Percentiles rank a stretch among this genome's conserved stretches.
Conservation (phyloP, 2,329 filamentous ascomycete genomes). For the Paecilomyces formosus region DNA sequence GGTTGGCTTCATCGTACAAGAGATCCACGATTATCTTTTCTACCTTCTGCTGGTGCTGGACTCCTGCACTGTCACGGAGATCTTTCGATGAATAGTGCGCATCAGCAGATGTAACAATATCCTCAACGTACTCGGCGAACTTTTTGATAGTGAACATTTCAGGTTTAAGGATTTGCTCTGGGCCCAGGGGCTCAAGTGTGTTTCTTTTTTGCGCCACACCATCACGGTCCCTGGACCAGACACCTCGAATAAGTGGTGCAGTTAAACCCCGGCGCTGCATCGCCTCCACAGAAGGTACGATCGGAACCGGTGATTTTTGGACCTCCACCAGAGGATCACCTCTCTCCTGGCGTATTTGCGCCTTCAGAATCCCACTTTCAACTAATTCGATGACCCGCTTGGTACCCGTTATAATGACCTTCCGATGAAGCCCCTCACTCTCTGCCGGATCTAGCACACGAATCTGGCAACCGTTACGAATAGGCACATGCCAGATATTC, state of each 20-base stretch:
- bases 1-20: constrained; percentile 24
- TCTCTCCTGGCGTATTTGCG: constrained; percentile 14
- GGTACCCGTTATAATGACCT: constrained; percentile 27
- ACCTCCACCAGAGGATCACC: constrained; percentile 23
- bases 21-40: constrained; percentile 18
- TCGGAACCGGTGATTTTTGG: constrained; percentile 18
- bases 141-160: constrained; percentile 21
- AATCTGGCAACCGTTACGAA: constrained; percentile 32
- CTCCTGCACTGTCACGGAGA: not conserved
- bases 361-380: constrained; percentile 17
- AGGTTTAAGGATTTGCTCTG: constrained; percentile 12
- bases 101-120: constrained; percentile 21
- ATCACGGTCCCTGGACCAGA: constrained; percentile 15
- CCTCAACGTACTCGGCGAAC: constrained; percentile 33
- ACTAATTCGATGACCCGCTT: constrained; percentile 24
- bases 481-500: constrained; percentile 28
- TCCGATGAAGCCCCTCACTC: constrained; percentile 24
- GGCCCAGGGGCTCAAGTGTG: not conserved
- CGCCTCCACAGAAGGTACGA: constrained; percentile 20
- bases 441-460: constrained; percentile 24
- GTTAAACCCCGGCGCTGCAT: constrained; percentile 14
- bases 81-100: constrained; percentile 6
- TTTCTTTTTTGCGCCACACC: not conserved
- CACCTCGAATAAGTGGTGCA: constrained; percentile 22
- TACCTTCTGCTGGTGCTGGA: constrained; percentile 10